Percentiles rank a stretch among this genome's conserved stretches.
These are phyloP conservation scores for Starmerella etchellsii DNA, from an alignment of 805 yeast species.

Conservation along the genomic window DNA sequence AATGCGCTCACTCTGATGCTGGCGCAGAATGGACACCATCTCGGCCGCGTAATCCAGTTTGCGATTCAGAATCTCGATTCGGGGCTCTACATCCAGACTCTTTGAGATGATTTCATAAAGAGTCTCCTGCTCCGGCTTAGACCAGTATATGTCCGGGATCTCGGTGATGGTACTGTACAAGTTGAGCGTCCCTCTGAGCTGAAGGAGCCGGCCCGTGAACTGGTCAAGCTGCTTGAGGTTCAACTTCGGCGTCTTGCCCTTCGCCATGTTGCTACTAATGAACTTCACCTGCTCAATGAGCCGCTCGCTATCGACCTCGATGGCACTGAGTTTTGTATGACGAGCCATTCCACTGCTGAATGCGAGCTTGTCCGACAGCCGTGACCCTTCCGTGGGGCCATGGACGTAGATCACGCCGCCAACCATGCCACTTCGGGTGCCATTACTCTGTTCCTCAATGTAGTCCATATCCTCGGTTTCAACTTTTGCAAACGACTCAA, in stretches of 20 bases:
- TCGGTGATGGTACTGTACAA: conserved; percentile 79
- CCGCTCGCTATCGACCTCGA: conserved; percentile 60
- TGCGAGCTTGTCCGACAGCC: conserved; percentile 66
- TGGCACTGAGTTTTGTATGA: conserved; percentile 69
- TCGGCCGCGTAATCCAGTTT: conserved; percentile 86
- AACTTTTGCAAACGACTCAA: conserved; percentile 34
- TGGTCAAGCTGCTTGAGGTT: conserved; percentile 42
- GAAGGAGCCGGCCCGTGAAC: conserved; percentile 60
- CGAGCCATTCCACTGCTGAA: conserved; percentile 79
- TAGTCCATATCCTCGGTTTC: conserved; percentile 87
- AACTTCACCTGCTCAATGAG: conserved; percentile 50
- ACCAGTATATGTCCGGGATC: conserved; percentile 89
- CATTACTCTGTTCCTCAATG: conserved; percentile 33
- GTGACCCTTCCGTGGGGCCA: conserved; percentile 35
- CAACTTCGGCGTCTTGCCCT: conserved; percentile 41
- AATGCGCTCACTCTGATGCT: conserved; percentile 62
- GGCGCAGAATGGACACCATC: conserved; percentile 64
- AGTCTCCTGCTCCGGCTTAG: conserved; percentile 71
- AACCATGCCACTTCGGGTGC: conserved; percentile 36
- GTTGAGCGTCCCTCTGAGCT: conserved; percentile 71
- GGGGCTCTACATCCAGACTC: conserved; percentile 59
- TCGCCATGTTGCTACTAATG: conserved; percentile 53
- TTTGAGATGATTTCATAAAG: conserved; percentile 61
- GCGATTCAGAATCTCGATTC: conserved; percentile 68
- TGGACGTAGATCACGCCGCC: conserved; percentile 64